Evolutionary conservation across 331 rosid species (phyloP), one percentile per base, ranked within the genome.

Genomic region (Rhamnella rubrinervis): DNA sequence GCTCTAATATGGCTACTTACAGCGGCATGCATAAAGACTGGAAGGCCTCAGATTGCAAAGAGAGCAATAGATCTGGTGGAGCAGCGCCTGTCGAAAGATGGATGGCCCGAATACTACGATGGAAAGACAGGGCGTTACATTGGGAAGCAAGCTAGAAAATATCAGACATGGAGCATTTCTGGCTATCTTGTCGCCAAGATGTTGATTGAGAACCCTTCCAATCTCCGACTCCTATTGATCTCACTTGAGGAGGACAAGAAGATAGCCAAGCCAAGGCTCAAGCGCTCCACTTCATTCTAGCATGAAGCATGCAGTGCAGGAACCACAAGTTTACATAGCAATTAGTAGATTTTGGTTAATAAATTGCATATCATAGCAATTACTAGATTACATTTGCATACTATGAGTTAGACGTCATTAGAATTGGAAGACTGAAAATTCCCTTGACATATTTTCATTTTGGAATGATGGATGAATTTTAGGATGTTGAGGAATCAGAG

Each of bases 221-320:
- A 31, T 31, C 35, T 31, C 35, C 35, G 35, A 31, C 35, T 31
- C 5, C 35, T 31, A 31, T 0, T 67, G 71, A 47, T 86, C 35
- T 71, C 86, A 6, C 81, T 87, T 0, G 92, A 90, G 78, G 96
- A 90, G 68, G 95, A 90, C 83, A 88, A 74, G 35, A 31, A 31
- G 35, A 31, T 31, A 31, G 35, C 35, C 35, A 31, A 31, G 35
- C 35, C 35, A 31, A 31, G 35, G 35, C 35, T 31, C 35, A 31
- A 31, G 35, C 35, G 35, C 35, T 31, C 35, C 35, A 4, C 35
- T 31, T 31, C 35, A 31, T 31, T 31, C 5, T 31, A 31, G 35
- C 35, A 31, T 31, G 35, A 2, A 31, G 35, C 35, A 31, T 31
- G 35, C 35, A 31, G 2, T 26, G 31, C 31, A 26, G 31, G 31